Evolutionary conservation across 2,329 filamentous ascomycete genomes (phyloP).

Genomic region (Botrytis byssoidea): DNA sequence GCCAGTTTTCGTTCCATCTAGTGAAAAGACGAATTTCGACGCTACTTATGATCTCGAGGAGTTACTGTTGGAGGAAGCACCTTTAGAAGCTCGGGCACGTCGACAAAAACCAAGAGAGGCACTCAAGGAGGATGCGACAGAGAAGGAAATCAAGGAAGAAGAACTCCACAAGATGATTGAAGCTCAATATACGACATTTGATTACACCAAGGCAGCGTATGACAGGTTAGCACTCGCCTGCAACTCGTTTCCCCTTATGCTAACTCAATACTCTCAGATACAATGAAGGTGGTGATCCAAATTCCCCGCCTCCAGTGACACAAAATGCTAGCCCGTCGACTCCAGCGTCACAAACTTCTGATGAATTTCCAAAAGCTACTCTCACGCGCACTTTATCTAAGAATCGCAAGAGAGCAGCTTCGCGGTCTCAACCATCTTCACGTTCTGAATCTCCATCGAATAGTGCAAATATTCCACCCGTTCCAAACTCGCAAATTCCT

Average conservation of each 20-base stretch:
- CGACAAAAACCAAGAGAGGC: constrained; percentile 91
- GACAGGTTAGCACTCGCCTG: constrained; percentile 56
- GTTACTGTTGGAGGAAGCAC: constrained; percentile 87
- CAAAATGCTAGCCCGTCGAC: constrained; percentile 26
- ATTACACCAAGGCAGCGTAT: constrained; percentile 83
- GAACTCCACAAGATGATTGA: constrained; percentile 94
- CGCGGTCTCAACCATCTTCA: constrained; percentile 34
- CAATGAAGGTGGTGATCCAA: constrained; percentile 37
- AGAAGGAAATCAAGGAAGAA: constrained; percentile 91
- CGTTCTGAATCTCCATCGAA: constrained; percentile 35
- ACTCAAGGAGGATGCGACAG: constrained; percentile 89
- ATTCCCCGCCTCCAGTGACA: constrained; percentile 25
- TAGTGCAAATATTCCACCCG: constrained; percentile 27
- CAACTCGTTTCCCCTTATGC: constrained; percentile 21
- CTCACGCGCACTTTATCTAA: constrained; percentile 16
- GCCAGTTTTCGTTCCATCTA: constrained; percentile 88
- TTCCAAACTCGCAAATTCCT: constrained; percentile 30
- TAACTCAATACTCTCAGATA: constrained; percentile 35
- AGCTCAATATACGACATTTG: constrained; percentile 88
- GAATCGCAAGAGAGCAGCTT: constrained; percentile 15
- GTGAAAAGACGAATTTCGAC: constrained; percentile 98
- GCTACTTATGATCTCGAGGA: constrained; percentile 97
- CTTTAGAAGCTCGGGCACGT: constrained; percentile 85
- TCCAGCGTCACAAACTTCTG: constrained; percentile 18
- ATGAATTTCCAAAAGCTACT: constrained; percentile 19